Conservation (phyloP, 2,329 filamentous ascomycete genomes). For the Esteya vermicola region DNA sequence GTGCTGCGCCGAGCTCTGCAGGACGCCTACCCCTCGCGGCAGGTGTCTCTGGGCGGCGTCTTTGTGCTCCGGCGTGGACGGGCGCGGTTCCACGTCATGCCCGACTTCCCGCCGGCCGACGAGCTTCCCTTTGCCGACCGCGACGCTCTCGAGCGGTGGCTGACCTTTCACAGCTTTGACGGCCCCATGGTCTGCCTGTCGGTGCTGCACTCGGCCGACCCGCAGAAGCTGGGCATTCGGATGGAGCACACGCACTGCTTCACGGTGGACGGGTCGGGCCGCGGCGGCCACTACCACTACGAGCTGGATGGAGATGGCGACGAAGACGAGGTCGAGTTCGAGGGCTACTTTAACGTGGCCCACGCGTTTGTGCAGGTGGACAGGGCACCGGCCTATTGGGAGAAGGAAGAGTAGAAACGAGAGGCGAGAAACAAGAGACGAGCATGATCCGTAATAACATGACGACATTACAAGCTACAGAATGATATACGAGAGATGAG, state of each 20-base stretch:
- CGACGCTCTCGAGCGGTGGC: conserved; percentile 20
- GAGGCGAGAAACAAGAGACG: background rate
- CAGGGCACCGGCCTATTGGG: background rate
- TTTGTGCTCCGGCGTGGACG: conserved; percentile 24
- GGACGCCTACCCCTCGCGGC: conserved; percentile 16
- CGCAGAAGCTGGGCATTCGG: conserved; percentile 21
- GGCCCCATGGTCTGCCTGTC: conserved; percentile 24
- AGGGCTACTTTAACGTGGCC: conserved; percentile 29
- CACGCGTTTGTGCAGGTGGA: conserved; percentile 20
- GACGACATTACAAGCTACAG: background rate
- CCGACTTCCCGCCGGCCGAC: conserved; percentile 22
- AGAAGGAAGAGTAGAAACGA: background rate
- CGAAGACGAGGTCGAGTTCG: conserved; percentile 26
- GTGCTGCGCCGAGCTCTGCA: conserved; percentile 17
- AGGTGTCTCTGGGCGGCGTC: conserved; percentile 24
- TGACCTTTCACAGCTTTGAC: conserved; percentile 22
- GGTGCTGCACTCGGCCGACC: conserved; percentile 26
- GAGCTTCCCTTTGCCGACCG: conserved; percentile 15
- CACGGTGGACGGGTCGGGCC: conserved; percentile 13
- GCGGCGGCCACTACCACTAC: conserved; percentile 30
- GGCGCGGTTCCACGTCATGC: conserved; percentile 27
- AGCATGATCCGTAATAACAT: too few species aligned
- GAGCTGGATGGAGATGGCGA: conserved; percentile 13
- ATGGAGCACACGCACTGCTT: conserved; percentile 35
- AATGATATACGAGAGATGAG: background rate